phyloP scores from a whole-genome alignment of 2,329 filamentous ascomycete species.

The Lachnellula arida region DNA sequence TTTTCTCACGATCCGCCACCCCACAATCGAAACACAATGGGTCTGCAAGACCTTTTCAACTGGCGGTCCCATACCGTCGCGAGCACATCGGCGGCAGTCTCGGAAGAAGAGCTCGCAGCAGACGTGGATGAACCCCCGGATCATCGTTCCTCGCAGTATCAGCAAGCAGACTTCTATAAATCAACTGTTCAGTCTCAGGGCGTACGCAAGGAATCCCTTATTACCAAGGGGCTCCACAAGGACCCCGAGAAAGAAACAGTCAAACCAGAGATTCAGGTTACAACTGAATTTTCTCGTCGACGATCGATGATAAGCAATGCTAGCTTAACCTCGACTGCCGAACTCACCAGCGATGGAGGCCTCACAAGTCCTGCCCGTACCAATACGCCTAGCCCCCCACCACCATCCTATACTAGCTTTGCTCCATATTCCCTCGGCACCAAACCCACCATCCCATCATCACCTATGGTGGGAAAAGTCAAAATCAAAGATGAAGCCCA shows the following conservation, averaged over 20 bases:
- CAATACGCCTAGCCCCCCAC: constrained; percentile 83
- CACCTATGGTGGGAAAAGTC: constrained; percentile 9
- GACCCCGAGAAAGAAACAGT: constrained; percentile 54
- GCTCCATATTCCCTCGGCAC: constrained; percentile 24
- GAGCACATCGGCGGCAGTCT: constrained; percentile 27
- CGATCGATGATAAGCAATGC: constrained; percentile 69
- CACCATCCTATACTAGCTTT: constrained; percentile 46
- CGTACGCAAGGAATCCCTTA: constrained; percentile 69
- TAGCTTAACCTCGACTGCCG: constrained; percentile 78
- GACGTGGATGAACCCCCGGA: constrained; percentile 92
- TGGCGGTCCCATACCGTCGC: constrained; percentile 41
- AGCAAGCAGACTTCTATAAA: constrained; percentile 29
- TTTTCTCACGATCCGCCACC: constrained; percentile 8
- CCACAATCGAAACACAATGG: constrained; percentile 22
- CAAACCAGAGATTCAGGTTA: constrained; percentile 35
- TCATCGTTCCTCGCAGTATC: constrained; percentile 17
- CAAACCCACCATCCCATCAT: constrained; percentile 15
- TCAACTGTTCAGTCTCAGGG: constrained; percentile 41
- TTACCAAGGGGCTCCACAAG: constrained; percentile 78
- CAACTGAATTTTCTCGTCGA: constrained; percentile 36
- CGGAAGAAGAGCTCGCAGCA: constrained; percentile 61
- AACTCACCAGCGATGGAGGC: constrained; percentile 91
- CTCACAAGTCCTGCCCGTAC: constrained; percentile 85
- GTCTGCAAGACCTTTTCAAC: constrained; percentile 37
- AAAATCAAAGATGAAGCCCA: constrained; percentile 8